Evolutionary conservation across 495 filamentous ascomycete genomes (phyloP).

Genomic region (Durotheca rogersii): DNA sequence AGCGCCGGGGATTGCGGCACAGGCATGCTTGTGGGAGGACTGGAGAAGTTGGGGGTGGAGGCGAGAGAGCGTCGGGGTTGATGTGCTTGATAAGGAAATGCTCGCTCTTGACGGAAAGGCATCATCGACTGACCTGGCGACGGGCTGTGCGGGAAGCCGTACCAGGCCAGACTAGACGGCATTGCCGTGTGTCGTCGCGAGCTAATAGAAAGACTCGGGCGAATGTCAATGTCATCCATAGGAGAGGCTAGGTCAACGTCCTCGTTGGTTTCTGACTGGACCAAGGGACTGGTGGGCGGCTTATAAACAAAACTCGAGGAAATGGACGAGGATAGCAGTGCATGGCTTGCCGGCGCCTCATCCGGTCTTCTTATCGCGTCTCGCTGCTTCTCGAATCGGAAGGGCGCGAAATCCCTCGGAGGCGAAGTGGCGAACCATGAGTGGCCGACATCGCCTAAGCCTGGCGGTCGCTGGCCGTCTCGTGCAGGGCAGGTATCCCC

Average conservation of each 20-base stretch:
- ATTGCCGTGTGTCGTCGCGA: slow-evolving; percentile 44
- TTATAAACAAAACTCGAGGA: slow-evolving; percentile 83
- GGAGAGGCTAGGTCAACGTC: slow-evolving; percentile 65
- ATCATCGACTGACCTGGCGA: slow-evolving; percentile 35
- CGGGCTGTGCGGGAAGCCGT: slow-evolving; percentile 32
- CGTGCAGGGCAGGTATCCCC: slow-evolving; percentile 5
- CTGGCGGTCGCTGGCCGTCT: slow-evolving; percentile 10
- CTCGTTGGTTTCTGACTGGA: slow-evolving; percentile 85
- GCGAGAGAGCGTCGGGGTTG: slow-evolving; percentile 72
- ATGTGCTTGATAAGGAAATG: slow-evolving; percentile 65
- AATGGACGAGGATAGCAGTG: slow-evolving; percentile 71
- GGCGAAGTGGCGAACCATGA: slow-evolving; percentile 50
- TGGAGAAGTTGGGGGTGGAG: slow-evolving; percentile 61
- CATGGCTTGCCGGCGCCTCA: slow-evolving; percentile 47
- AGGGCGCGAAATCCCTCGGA: slow-evolving; percentile 44
- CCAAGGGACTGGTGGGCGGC: slow-evolving; percentile 87
- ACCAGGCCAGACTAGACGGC: slow-evolving; percentile 36
- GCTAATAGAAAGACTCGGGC: slow-evolving; percentile 30
- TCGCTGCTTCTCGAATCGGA: slow-evolving; percentile 39
- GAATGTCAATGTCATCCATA: slow-evolving; percentile 49
- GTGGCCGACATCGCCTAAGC: slow-evolving; percentile 9
- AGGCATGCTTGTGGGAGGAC: slow-evolving; percentile 51
- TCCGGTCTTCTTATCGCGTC: slow-evolving; percentile 32
- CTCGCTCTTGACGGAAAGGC: slow-evolving; percentile 51
- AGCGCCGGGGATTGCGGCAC: slow-evolving; percentile 62